Evolutionary conservation across 192 early-diverging fungal genomes (phyloP).

Genomic region (Dissophora ornata): DNA sequence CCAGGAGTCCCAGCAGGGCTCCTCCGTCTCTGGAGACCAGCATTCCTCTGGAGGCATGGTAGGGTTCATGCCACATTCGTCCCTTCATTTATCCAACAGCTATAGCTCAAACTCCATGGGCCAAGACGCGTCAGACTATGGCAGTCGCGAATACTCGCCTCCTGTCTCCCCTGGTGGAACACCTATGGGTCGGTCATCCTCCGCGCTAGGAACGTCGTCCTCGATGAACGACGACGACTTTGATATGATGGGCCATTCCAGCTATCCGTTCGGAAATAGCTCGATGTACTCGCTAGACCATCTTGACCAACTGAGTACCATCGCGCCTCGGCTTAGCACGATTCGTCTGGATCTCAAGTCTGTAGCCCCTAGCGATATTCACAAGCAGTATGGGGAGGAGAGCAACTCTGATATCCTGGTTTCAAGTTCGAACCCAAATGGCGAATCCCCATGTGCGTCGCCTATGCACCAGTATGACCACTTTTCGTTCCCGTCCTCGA

Average conservation of each 20-base stretch:
- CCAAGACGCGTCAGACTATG: conserved; percentile 40
- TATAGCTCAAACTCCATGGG: conserved; percentile 28
- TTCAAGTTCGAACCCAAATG: conserved; percentile 41
- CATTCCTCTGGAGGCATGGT: conserved; percentile 13
- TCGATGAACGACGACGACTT: conserved; percentile 51
- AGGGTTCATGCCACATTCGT: conserved; percentile 40
- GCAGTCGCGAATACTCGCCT: conserved; percentile 49
- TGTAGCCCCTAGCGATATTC: conserved; percentile 42
- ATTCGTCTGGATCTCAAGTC: conserved; percentile 52
- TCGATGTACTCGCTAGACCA: conserved; percentile 50
- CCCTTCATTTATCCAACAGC: conserved; percentile 30
- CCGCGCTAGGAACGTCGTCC: conserved; percentile 29
- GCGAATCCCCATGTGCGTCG: conserved; percentile 44
- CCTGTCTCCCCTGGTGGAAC: conserved; percentile 36
- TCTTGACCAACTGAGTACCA: conserved; percentile 38
- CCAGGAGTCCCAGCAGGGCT: conserved; percentile 15
- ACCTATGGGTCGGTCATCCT: conserved; percentile 15
- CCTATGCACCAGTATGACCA: conserved; percentile 51
- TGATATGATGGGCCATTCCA: conserved; percentile 47
- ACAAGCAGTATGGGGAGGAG: conserved; percentile 35
- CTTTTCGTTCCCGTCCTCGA: conserved; percentile 46
- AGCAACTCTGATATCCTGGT: conserved; percentile 4
- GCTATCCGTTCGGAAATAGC: conserved; percentile 37
- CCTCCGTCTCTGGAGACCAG: conserved; percentile 9
- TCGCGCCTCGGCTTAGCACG: conserved; percentile 42